Conservation (phyloP, 1,139 yeast genomes). For the Scheffersomyces cryptocercus region DNA sequence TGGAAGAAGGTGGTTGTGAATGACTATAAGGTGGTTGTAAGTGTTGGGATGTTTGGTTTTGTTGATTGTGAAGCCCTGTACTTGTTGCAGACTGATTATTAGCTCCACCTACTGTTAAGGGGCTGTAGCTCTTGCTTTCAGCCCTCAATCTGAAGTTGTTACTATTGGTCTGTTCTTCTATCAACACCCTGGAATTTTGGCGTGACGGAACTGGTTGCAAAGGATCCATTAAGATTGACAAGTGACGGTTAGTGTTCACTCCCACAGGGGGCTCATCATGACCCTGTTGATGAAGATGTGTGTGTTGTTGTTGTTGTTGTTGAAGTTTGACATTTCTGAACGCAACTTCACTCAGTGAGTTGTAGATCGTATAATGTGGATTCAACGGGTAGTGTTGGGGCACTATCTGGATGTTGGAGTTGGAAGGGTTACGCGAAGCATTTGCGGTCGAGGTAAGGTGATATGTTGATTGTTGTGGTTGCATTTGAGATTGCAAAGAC, state of each 20-base stretch:
- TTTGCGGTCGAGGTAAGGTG: conserved; percentile 10
- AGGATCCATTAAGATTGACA: conserved; percentile 36
- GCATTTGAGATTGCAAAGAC: background rate
- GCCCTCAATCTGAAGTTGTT: conserved; percentile 6
- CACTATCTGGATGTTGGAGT: conserved; percentile 20
- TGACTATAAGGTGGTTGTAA: background rate
- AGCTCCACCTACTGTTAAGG: conserved; percentile 11
- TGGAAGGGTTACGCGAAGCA: conserved; percentile 18
- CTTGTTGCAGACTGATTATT: conserved; percentile 3
- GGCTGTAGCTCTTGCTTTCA: conserved; percentile 14
- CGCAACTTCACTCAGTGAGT: conserved; percentile 6
- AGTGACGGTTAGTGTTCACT: conserved; percentile 16
- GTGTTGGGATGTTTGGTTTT: conserved; percentile 3
- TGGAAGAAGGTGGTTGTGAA: background rate
- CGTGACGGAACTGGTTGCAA: conserved; percentile 30
- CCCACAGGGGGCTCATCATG: conserved; percentile 1
- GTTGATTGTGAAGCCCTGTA: conserved; percentile 3
- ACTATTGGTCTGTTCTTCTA: conserved; percentile 1
- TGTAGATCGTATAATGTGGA: conserved; percentile 35
- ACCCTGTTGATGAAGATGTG: conserved; percentile 1
- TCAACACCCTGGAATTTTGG: conserved; percentile 1
- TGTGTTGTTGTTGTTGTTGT: conserved; percentile 1
- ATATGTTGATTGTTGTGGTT: conserved; percentile 7
- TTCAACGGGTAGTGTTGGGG: conserved; percentile 42
- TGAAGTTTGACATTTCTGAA: conserved; percentile 3